Evolutionary conservation across 768 basidiomycete species (phyloP).

Genomic region (Rhodosporidiobolus odoratus): DNA sequence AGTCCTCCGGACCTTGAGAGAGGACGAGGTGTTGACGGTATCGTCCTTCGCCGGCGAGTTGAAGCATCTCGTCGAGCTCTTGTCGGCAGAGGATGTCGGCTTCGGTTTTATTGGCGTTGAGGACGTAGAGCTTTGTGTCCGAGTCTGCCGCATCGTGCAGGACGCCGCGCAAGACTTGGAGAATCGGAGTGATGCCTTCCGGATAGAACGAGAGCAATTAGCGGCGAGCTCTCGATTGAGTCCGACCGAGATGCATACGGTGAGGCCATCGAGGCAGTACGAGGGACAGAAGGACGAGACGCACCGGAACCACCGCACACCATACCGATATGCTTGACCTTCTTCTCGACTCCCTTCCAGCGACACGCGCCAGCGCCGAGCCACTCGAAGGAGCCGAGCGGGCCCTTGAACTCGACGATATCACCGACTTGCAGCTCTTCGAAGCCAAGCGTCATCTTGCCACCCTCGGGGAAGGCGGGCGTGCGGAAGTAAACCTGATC

Average conservation of each 20-base stretch:
- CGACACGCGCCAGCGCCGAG: constrained; percentile 49
- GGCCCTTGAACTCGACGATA: constrained; percentile 57
- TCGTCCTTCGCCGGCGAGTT: constrained; percentile 37
- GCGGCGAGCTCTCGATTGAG: too few species aligned
- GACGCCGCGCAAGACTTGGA: constrained; percentile 56
- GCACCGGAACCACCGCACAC: constrained; percentile 58
- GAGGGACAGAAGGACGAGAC: constrained; percentile 19
- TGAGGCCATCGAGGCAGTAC: background rate
- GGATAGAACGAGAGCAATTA: background rate
- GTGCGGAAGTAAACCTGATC: constrained; percentile 36
- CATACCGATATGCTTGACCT: constrained; percentile 53
- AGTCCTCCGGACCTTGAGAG: constrained; percentile 46
- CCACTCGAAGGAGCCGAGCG: constrained; percentile 59
- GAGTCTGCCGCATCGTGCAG: constrained; percentile 49
- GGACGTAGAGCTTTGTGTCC: constrained; percentile 51
- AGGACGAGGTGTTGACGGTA: constrained; percentile 53
- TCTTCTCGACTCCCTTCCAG: constrained; percentile 48
- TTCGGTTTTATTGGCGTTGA: constrained; percentile 53
- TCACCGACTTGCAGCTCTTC: constrained; percentile 54
- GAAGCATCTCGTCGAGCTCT: constrained; percentile 52
- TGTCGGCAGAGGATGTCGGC: constrained; percentile 55
- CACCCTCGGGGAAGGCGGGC: constrained; percentile 48
- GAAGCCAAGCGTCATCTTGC: constrained; percentile 55
- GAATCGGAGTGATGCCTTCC: constrained; percentile 56
- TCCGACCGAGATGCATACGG: too few species aligned